Conservation (phyloP, 2,329 filamentous ascomycete genomes). For the Diplodia scrobiculata region DNA sequence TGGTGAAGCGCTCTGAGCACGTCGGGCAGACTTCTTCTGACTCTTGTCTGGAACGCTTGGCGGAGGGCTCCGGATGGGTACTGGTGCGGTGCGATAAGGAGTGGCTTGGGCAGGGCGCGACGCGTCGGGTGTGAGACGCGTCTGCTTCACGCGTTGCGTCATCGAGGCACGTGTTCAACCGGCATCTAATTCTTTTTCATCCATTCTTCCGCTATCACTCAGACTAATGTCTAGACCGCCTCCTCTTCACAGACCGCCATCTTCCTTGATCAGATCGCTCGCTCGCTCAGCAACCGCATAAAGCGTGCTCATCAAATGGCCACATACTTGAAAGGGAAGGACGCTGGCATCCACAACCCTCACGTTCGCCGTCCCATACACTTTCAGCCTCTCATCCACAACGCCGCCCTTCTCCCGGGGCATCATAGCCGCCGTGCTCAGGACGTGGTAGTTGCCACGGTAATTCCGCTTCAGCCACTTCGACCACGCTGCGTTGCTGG, state of each 20-base stretch:
- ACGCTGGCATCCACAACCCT: slow-evolving; percentile 40
- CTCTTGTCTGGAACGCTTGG: too few relatives aligned
- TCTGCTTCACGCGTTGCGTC: slow-evolving; percentile 6
- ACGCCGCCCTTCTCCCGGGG: slow-evolving; percentile 39
- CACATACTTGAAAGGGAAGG: slow-evolving; percentile 40
- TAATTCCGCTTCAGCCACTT: slow-evolving; percentile 32
- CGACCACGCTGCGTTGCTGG: slow-evolving; percentile 32
- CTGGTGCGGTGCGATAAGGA: not conserved
- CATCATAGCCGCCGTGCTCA: slow-evolving; percentile 41
- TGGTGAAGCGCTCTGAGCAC: slow-evolving; percentile 23
- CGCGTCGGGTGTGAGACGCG: slow-evolving; percentile 10
- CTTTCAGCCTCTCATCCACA: slow-evolving; percentile 35
- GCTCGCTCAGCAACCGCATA: slow-evolving; percentile 42
- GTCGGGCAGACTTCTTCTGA: not conserved
- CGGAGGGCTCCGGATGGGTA: not conserved
- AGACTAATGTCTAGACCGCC: too few relatives aligned
- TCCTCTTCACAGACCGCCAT: slow-evolving; percentile 3
- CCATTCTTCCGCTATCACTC: too few relatives aligned
- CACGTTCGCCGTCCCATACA: slow-evolving; percentile 40
- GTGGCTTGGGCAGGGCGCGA: not conserved
- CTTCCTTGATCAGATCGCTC: slow-evolving; percentile 38
- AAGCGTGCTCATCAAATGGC: slow-evolving; percentile 38
- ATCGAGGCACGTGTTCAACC: slow-evolving; percentile 2
- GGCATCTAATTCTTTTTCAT: not conserved
- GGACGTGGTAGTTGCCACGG: slow-evolving; percentile 39